Base-by-base conservation (phyloP, 2,329 filamentous ascomycete species). In the Trichophaea hybrida region DNA sequence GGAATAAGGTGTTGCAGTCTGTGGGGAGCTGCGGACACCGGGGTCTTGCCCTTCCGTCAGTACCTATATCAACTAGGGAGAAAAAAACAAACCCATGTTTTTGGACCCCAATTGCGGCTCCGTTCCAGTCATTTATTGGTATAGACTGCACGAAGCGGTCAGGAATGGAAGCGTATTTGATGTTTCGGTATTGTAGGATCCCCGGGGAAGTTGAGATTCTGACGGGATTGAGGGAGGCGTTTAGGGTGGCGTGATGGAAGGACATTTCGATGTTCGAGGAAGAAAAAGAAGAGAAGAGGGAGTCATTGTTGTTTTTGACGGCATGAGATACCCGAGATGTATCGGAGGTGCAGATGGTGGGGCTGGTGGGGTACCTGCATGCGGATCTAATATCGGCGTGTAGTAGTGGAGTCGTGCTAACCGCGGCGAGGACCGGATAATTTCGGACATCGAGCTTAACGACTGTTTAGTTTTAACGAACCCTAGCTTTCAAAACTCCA, bases 181-280 rank as follows among this genome's bases (percentile, higher is more conserved):
- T 55, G 34, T 46, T 46, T 5, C 53, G 53, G 38, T 55, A 55
- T 4, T 55, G 53, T n/a, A 55, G n/a, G 24, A 55, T 55, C n/a
- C 33, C 50, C 6, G 50, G 50, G 32, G 24, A 5, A 6, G 32
- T 53, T 4, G 50, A 53, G 4, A 53, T n/a, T 5, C 6, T 6
- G 13, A 53, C 50, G 33, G 50, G 50, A 4, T 4, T 53, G n/a
- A 53, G 32, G 7, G 6, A 10, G 1, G 50, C 50, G 50, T 53
- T 53, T 13, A 53, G 34, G 50, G 50, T 34, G 32, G 50, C 33
- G 50, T 53, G 50, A 6, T 53, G 50, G 13, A 53, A 37, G 13
- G 50, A 15, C 50, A 53, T 53, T 5, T 24, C 31, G n/a, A 12
- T 17, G 8, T 32, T 51, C 12, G 48, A 51, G 31, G 48, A 51